Evolutionary conservation across 139 green algal genomes (phyloP).

Genomic region (Pleodorina starrii): DNA sequence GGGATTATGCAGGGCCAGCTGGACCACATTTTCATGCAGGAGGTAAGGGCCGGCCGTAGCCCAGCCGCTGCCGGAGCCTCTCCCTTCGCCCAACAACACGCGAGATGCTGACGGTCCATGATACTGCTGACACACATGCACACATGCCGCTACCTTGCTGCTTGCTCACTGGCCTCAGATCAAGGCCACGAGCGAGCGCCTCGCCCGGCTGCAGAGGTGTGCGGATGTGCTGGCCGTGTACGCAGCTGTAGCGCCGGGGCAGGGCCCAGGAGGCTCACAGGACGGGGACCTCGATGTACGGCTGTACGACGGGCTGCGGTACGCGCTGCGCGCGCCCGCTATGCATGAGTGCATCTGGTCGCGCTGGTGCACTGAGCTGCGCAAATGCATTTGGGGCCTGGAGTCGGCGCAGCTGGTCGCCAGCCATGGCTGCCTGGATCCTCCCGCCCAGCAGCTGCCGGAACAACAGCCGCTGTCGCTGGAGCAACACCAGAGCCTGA

Average conservation of each 20-base stretch:
- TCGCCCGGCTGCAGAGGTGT: constrained; percentile 1
- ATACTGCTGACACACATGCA: not conserved
- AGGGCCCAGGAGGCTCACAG: not conserved
- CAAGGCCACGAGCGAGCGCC: not conserved
- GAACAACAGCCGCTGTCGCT: not conserved
- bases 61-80: too few relatives aligned
- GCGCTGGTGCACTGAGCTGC: not conserved
- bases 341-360: not conserved
- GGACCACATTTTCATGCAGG: not conserved
- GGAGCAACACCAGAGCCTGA: not conserved
- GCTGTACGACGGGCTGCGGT: constrained; percentile 7
- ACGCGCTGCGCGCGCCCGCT: not conserved
- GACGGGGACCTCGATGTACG: not conserved
- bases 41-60: not conserved
- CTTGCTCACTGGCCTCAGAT: not conserved
- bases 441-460: not conserved
- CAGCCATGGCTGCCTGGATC: not conserved
- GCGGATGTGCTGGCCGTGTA: not conserved
- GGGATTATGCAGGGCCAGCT: not conserved
- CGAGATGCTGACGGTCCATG: not conserved
- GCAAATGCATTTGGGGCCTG: not conserved
- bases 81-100: not conserved
- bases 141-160: not conserved
- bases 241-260: not conserved
- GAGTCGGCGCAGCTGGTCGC: not conserved